Base-by-base conservation (phyloP, 495 filamentous ascomycete species). In the Tuber calosporum region DNA sequence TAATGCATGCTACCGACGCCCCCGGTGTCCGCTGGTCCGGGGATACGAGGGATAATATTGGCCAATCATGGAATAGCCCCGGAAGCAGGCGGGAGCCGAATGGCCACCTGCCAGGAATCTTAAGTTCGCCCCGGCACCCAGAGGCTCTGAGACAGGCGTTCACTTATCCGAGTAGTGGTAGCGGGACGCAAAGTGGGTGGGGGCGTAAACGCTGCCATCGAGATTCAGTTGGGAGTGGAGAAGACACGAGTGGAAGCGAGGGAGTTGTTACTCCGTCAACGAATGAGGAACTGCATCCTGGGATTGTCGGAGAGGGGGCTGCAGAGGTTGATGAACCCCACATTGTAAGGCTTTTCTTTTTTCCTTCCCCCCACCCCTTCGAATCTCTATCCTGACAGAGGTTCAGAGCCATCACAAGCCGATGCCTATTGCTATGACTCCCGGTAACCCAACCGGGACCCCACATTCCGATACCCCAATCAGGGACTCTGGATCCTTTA, bases 251-350 rank as follows among this genome's bases (percentile, higher is more conserved):
- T 40, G 79, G 76, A 37, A 81, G 79, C 26, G 79, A 81, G 36
- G 79, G 79, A 36, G 70, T 80, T 8, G 70, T 70, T n/a, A 81
- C 79, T 5, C 79, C 79, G 26, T 74, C 75, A 17, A 77, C 79
- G 34, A 71, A 67, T 38, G 79, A 80, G 42, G 78, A 72, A 48
- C 48, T 80, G 34, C 74, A 76, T 68, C 79, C 79, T 22, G 70
- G 72, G 37, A 81, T 81, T 68, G 72, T 81, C 15, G 79, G 79
- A 37, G 79, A 81, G 41, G 79, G 79, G 30, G 74, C 73, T 41
- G 73, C 79, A 13, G 79, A 80, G 68, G 75, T 78, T 11, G 69
- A 77, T 66, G 72, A 80, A 11, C 75, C 80, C 36, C 77, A 74
- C 48, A 74, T 77, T 41, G 79, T 81, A 70, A 72, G 71, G 62